phyloP scores from a whole-genome alignment of 2,329 filamentous ascomycete species.

The Cercospora citrullina region DNA sequence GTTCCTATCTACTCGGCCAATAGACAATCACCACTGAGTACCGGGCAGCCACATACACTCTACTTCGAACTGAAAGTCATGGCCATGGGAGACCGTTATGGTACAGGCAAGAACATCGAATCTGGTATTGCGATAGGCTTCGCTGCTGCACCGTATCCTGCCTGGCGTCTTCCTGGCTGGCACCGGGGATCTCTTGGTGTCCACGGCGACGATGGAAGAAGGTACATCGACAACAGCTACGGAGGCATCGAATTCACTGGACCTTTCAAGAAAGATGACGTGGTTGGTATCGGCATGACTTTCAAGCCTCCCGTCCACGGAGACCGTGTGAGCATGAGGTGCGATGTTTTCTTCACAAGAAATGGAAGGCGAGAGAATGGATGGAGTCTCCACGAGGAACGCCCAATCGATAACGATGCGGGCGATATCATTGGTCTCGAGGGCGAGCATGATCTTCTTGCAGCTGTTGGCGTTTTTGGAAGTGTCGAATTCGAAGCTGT shows the following conservation, averaged over 20 bases:
- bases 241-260: constrained; percentile 69
- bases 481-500: constrained; percentile 66
- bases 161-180: constrained; percentile 78
- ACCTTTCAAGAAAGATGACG: constrained; percentile 65
- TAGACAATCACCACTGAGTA: constrained; percentile 57
- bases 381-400: constrained; percentile 76
- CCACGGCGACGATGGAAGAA: constrained; percentile 76
- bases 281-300: constrained; percentile 70
- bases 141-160: constrained; percentile 71
- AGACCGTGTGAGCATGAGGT: constrained; percentile 43
- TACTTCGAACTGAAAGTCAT: constrained; percentile 72
- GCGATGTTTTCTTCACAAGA: constrained; percentile 69
- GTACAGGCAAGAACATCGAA: constrained; percentile 40
- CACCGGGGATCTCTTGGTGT: constrained; percentile 72
- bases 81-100: constrained; percentile 41
- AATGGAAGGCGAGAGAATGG: constrained; percentile 60
- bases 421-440: constrained; percentile 65
- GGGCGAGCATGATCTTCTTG: constrained; percentile 64
- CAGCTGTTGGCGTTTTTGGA: constrained; percentile 70
- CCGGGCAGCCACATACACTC: constrained; percentile 54
- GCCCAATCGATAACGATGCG: constrained; percentile 62
- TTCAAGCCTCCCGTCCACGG: constrained; percentile 44
- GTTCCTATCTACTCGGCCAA: constrained; percentile 68
- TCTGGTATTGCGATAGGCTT: constrained; percentile 68
- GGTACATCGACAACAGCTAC: constrained; percentile 72